Base-by-base conservation (phyloP, 352 stramenopile species). In the Halophytophthora polymorphica region DNA sequence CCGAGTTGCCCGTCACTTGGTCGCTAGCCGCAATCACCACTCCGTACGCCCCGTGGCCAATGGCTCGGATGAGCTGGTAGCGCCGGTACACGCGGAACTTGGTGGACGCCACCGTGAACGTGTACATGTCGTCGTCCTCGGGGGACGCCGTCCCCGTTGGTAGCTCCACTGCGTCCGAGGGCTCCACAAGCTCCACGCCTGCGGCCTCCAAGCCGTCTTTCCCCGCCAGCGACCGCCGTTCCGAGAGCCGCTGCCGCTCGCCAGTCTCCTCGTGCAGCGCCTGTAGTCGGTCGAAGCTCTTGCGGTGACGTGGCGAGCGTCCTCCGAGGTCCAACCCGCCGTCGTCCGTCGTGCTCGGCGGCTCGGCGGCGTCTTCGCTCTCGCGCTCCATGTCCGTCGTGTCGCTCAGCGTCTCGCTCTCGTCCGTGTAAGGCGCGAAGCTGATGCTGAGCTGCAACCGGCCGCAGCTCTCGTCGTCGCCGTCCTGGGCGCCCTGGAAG, bases 71-170 rank as follows among this genome's bases (percentile, higher is more conserved):
- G 10, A 93, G 64, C 43, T 93, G 82, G 48, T 92, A 90, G 14
- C 82, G 73, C n/a, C 73, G 83, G 55, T 90, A 88, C 37, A 93
- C 77, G 31, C 78, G 73, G 50, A 93, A 93, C 64, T 86, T 91
- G 28, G 83, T 93, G 33, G 82, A 90, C 39, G 80, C 80, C 33
- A 93, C 80, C 0, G 69, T 84, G 58, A 93, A 93, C 15, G 78
- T 79, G 75, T 93, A 86, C 83, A 93, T 93, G 42, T 88, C 77
- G 31, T 86, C 55, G 8, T 64, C 56, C 4, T 69, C 61, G 11
- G 44, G 22, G 14, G 50, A 54, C 3, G 18, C 45, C 38, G 28
- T 52, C 15, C 48, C 58, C 21, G 60, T 57, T 41, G 57, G 58
- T 14, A 58, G 42, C 15, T 54, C 53, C 4, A 37, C 7, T 12